Conservation (phyloP, 1,284 basidiomycete genomes). For the Peniophora sp. region DNA sequence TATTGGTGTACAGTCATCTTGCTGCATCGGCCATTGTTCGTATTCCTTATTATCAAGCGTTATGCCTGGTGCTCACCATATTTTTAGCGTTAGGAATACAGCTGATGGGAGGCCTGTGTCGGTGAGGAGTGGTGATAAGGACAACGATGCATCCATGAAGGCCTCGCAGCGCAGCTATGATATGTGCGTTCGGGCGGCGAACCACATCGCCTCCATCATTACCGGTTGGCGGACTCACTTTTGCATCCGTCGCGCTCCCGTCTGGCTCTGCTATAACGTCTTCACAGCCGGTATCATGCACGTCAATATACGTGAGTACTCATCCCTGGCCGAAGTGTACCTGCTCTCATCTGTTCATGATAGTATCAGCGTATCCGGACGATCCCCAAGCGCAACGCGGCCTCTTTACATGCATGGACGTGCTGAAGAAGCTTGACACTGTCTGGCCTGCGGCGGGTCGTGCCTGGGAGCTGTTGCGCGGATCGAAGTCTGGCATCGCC, state of each 20-base stretch:
- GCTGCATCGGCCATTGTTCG: slow-evolving; percentile 78
- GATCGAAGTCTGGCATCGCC: slow-evolving; percentile 42
- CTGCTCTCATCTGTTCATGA: neutral
- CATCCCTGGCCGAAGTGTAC: neutral
- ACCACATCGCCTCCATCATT: slow-evolving; percentile 71
- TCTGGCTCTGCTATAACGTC: slow-evolving; percentile 75
- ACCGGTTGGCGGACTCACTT: slow-evolving; percentile 56
- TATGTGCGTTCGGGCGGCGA: slow-evolving; percentile 65
- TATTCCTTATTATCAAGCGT: slow-evolving; percentile 9
- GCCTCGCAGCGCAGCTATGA: slow-evolving; percentile 63
- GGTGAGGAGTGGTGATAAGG: no score
- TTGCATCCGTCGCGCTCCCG: slow-evolving; percentile 55
- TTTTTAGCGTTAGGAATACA: neutral
- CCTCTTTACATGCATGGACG: slow-evolving; percentile 61
- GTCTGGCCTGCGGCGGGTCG: slow-evolving; percentile 75
- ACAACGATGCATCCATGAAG: slow-evolving; percentile 33
- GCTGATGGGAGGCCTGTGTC: neutral
- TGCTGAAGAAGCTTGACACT: slow-evolving; percentile 60
- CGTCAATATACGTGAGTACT: slow-evolving; percentile 49
- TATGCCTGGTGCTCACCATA: slow-evolving; percentile 1
- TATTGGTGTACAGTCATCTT: slow-evolving; percentile 80
- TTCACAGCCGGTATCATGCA: slow-evolving; percentile 84
- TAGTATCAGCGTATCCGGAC: slow-evolving; percentile 53
- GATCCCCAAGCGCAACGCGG: slow-evolving; percentile 66
- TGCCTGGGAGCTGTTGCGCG: slow-evolving; percentile 65